Base-by-base conservation (phyloP, 2,329 filamentous ascomycete genomes). In the Penicillium sp. region DNA sequence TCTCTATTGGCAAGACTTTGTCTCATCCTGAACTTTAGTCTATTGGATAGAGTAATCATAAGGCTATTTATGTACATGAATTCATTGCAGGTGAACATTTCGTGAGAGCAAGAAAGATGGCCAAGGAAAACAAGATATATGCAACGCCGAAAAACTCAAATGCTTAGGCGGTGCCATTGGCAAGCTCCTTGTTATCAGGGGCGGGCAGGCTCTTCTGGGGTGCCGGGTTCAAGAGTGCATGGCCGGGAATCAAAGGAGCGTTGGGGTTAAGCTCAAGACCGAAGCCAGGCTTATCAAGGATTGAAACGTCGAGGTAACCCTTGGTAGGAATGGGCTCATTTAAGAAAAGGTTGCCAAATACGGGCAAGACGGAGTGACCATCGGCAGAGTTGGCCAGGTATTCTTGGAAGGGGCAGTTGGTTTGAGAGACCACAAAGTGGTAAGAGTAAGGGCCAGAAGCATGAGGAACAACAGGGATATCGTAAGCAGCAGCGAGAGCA, bases 401-500 rank as follows among this genome's bases (percentile, higher is more conserved):
- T 77, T 97, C 93, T 75, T 97, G 93, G 83, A 97, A 97, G 5
- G 93, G 93, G 14, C 89, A 91, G 78, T 96, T 96, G 62, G 91
- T 86, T 77, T 97, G 93, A 45, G 92, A 96, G 60, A 96, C 88
- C 64, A 96, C 93, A 72, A 96, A 97, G 77, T 97, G 93, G 78
- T 97, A 97, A 69, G 91, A 95, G 80, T 97, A 97, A 3, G 93
- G 91, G 1, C 93, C 93, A 60, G 90, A 95, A 45, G 93, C 93
- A 72, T 97, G 93, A n/a, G 93, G 93, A 14, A 97, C 91, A 16
- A 97, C 92, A 13, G 93, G 93, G 59, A 97, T 90, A 70, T 97
- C 93, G 76, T 97, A 97, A 23, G 93, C 93, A 4, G 92, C 86
- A 4, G 93, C 93, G 85, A 96, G 89, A 53, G 92, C 89, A 16